These are phyloP conservation scores for Rutidosis leptorrhynchoides DNA, from an alignment of 129 eudicot species.

Conservation along the genomic window DNA sequence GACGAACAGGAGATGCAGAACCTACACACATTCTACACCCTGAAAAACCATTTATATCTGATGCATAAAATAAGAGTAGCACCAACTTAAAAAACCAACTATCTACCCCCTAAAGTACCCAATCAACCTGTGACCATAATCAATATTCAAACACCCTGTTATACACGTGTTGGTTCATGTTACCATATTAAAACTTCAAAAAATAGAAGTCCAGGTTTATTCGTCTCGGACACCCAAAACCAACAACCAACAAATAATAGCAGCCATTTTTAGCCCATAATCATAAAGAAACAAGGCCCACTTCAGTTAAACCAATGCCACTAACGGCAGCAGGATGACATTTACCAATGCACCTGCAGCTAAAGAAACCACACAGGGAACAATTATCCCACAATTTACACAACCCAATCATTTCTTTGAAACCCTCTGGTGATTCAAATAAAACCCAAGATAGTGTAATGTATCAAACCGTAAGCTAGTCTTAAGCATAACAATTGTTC, in stretches of 20 bases:
- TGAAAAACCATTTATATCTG: constrained; percentile 63
- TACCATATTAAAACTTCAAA: constrained; percentile 23
- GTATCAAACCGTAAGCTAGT: constrained; percentile 28
- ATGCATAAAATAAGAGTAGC: constrained; percentile 30
- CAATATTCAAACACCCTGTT: constrained; percentile 31
- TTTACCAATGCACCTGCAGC: constrained; percentile 26
- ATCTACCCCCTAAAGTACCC: constrained; percentile 31
- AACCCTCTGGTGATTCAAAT: constrained; percentile 12
- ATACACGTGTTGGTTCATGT: constrained; percentile 23
- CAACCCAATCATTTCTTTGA: constrained; percentile 21
- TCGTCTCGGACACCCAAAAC: constrained; percentile 26
- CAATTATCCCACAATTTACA: constrained; percentile 14
- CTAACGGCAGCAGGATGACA: constrained; percentile 19
- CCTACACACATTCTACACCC: constrained; percentile 90
- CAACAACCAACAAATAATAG: constrained; percentile 6
- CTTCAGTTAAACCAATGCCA: constrained; percentile 11
- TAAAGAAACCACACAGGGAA: constrained; percentile 26
- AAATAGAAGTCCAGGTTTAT: constrained; percentile 19
- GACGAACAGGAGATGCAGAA: constrained; percentile 83
- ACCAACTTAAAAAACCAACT: constrained; percentile 36
- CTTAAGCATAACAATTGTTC: constrained; percentile 27
- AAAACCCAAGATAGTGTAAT: constrained; percentile 25
- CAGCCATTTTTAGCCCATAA: constrained; percentile 3
- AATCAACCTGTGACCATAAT: constrained; percentile 38
- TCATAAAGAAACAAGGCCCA: neutral